Evolutionary conservation across 2,329 filamentous ascomycete species (phyloP), one percentile per base, ranked within the genome.

Genomic region (Botrytis aclada): DNA sequence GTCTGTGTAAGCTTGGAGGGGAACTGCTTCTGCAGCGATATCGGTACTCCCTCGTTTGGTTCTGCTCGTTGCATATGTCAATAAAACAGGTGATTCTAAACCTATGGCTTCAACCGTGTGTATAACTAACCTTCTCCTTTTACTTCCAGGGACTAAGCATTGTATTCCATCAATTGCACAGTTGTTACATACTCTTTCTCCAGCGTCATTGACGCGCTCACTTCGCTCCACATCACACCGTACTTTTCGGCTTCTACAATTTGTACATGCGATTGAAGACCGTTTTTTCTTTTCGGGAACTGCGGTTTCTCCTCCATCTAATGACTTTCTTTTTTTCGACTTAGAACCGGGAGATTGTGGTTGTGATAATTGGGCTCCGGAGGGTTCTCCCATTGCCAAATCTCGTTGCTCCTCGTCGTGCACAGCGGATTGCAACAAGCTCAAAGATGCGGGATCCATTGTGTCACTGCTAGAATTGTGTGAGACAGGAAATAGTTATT

Each of bases 171-270:
- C 85, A 77, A 85, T 78, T 0, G 75, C 77, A 72, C 80, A 81
- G 72, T 81, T 80, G 2, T 77, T 77, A 56, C 80, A 81, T 20
- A 78, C 79, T 34, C 76, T 77, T 29, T 77, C 76, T n/a, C 79
- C 78, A 37, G 78, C 76, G 8, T 76, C 74, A 18, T 74, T 77
- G 47, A 77, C 69, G 58, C 79, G 78, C 60, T 78, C 79, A n/a
- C 76, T 92, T 82, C 97, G 94, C 74, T 96, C 94, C 72, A 97
- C 94, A 84, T 98, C 95, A 84, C 95, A 98, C 73, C 95, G 89
- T 60, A 98, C 95, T 82, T 98, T 98, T 80, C 95, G 90, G 73
- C 92, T 90, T 79, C 95, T 89, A 83, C 95, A 97, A 78, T 92
- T 94, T 75, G 94, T 93, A 82, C 95, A 98, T 29, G 95, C 95